These are phyloP conservation scores for Fusarium temperatum DNA, from an alignment of 2,329 filamentous ascomycete genomes.

Conservation along the genomic window DNA sequence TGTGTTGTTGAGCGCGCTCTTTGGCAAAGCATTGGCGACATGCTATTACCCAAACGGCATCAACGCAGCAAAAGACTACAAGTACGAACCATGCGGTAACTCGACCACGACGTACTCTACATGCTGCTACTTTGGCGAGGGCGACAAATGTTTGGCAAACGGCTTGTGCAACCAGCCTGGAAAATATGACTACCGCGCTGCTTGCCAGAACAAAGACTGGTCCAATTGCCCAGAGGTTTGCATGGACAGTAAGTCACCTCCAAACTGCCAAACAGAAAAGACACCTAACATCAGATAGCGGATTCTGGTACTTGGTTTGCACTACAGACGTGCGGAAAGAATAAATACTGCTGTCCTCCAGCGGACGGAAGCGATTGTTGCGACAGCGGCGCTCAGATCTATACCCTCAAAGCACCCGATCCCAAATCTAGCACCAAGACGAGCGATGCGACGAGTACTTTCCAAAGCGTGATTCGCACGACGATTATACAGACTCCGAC, in stretches of 20 bases:
- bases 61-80: constrained; percentile 32
- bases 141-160: constrained; percentile 32
- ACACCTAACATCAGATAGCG: neutral
- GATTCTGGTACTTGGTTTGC: constrained; percentile 21
- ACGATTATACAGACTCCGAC: neutral
- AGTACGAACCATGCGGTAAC: constrained; percentile 33
- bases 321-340: constrained; percentile 21
- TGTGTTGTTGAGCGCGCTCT: neutral
- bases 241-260: constrained; percentile 23
- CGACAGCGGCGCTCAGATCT: constrained; percentile 23
- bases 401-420: constrained; percentile 19
- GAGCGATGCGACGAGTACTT: neutral
- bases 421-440: neutral
- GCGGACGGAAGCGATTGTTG: constrained; percentile 24
- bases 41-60: constrained; percentile 38
- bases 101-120: constrained; percentile 25
- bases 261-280: rapidly evolving
- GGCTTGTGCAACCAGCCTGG: constrained; percentile 28
- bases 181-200: constrained; percentile 31
- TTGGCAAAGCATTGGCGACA: neutral
- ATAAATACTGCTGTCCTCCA: constrained; percentile 36
- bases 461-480: neutral
- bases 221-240: constrained; percentile 32
- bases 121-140: constrained; percentile 38
- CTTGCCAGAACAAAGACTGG: constrained; percentile 37